Conservation (phyloP, 1,284 basidiomycete species). For the Pseudozyma sp. region DNA sequence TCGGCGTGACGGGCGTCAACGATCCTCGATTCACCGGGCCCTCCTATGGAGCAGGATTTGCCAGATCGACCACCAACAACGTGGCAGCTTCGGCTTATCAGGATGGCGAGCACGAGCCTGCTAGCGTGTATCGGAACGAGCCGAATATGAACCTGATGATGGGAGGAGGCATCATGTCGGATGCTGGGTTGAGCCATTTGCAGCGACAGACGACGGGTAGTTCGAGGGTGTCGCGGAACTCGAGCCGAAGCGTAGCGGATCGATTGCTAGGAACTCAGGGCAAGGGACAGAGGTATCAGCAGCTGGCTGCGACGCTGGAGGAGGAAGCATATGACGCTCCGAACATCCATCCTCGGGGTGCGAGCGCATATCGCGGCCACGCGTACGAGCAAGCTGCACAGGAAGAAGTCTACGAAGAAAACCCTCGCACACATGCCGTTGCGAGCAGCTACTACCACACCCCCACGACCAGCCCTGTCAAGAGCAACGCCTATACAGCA, state of each 20-base stretch:
- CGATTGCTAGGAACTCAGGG: constrained; percentile 14
- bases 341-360: constrained; percentile 1
- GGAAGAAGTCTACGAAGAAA: constrained; percentile 4
- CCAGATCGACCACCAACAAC: neutral
- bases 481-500: neutral
- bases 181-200: constrained; percentile 34
- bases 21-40: constrained; percentile 28
- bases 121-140: constrained; percentile 31
- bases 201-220: constrained; percentile 33
- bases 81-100: constrained; percentile 6
- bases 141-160: constrained; percentile 45
- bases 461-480: constrained; percentile 14
- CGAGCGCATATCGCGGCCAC: constrained; percentile 1
- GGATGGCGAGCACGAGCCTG: constrained; percentile 19
- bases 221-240: constrained; percentile 24
- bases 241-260: constrained; percentile 20
- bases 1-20: constrained; percentile 37
- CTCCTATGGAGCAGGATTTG: neutral
- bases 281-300: constrained; percentile 25
- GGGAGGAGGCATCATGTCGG: constrained; percentile 41
- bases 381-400: constrained; percentile 9
- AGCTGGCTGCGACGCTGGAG: constrained; percentile 22
- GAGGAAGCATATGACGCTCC: constrained; percentile 18
- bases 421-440: constrained; percentile 5
- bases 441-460: constrained; percentile 14